phyloP scores from a whole-genome alignment of 1,284 basidiomycete genomes.

The Cutaneotrichosporon sp. region DNA sequence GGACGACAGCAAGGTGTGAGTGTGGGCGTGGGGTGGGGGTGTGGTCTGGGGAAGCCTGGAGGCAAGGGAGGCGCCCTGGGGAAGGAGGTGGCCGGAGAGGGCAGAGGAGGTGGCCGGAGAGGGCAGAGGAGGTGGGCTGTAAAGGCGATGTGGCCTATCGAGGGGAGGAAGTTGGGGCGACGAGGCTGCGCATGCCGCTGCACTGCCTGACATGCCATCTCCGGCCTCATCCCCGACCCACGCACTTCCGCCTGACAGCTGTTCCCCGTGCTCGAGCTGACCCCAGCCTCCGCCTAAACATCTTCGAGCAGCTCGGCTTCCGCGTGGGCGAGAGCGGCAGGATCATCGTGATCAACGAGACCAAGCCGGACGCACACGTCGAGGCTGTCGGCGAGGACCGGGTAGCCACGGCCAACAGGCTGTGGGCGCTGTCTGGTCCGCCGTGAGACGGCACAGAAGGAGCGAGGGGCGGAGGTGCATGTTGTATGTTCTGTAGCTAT shows the following conservation, averaged over 20 bases:
- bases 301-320: constrained; percentile 45
- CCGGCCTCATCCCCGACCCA: no score
- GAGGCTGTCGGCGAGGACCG: constrained; percentile 34
- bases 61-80: no score
- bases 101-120: no score
- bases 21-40: constrained; percentile 1
- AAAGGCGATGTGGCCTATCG: no score
- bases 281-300: constrained; percentile 39
- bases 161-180: no score
- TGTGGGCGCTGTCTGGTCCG: constrained; percentile 41
- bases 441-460: background rate
- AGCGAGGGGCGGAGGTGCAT: background rate
- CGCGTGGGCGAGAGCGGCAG: constrained; percentile 32
- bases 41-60: no score
- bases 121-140: no score
- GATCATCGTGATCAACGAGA: constrained; percentile 47
- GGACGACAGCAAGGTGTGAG: constrained; percentile 40
- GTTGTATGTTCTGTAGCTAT: constrained; percentile 4
- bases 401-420: constrained; percentile 42
- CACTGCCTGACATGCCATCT: no score
- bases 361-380: constrained; percentile 41
- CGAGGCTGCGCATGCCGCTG: no score
- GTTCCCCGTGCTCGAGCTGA: no score
- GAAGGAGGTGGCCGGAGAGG: no score
- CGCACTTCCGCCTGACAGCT: no score